Evolutionary conservation across 208 protist genomes (phyloP), one percentile per base, ranked within the genome.

Genomic region (Trypanosoma platydactyli): DNA sequence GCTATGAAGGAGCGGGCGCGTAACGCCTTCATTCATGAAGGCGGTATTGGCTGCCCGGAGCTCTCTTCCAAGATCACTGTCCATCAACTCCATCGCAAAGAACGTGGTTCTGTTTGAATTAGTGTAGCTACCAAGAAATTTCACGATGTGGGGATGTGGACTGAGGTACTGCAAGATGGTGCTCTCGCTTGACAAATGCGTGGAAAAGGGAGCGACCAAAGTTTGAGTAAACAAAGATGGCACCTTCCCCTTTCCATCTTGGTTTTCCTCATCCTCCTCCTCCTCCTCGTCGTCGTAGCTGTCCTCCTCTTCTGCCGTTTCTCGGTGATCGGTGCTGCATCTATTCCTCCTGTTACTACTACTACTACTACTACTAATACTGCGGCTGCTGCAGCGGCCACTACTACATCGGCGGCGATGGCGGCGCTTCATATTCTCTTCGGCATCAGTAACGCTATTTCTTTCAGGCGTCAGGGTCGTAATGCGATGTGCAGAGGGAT

Each of bases 71-170:
- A 91, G 71, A 64, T 91, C 84, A 53, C 84, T 94, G 38, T 91
- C 72, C 88, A 94, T 94, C 15, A 94, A 64, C 68, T 94, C 84
- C 77, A 94, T 84, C 1, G 80, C 77, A 40, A 91, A 71, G 35
- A 79, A 94, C 2, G 60, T 82, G 0, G 80, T 66, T 24, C 65
- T 67, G 7, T 58, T 77, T 16, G 77, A 71, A 1, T 76, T 75
- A 1, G 68, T 84, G 58, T 84, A 83, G 59, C 55, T 68, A 24
- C 80, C 84, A 6, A 89, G 68, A 48, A 80, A 84, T 29, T 46
- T 64, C 4, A 91, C 81, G 68, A 91, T 85, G 58, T 89, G 81
- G n/a, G 77, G 80, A 45, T 94, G 88, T 12, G 73, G 71, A 3
- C 83, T 79, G 63, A 89, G 51, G 45, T 74, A 73, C 45, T 81